Percentiles rank a stretch among this genome's conserved stretches.
Conservation (phyloP, 2,329 filamentous ascomycete genomes). For the Pseudocercospora macadamiae region DNA sequence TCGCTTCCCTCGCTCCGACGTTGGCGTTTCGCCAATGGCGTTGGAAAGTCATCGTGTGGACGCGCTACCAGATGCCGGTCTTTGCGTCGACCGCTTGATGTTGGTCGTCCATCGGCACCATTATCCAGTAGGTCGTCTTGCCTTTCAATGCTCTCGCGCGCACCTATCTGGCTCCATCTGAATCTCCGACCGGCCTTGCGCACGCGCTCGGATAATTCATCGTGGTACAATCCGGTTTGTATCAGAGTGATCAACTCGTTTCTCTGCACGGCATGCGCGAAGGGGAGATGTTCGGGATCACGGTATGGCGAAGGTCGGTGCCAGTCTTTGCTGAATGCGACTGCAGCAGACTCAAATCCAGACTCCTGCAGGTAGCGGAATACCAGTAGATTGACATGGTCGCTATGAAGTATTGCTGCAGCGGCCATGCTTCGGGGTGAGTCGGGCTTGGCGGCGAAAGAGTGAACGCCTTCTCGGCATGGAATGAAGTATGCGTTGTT, state of each 20-base stretch:
- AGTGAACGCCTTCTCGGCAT: background rate
- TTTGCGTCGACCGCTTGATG: slow-evolving; percentile 22
- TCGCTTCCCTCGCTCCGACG: slow-evolving; percentile 37
- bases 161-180: slow-evolving; percentile 30
- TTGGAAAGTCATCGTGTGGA: slow-evolving; percentile 36
- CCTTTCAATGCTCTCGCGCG: slow-evolving; percentile 28
- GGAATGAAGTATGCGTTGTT: background rate
- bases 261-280: slow-evolving; percentile 61
- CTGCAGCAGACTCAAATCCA: slow-evolving; percentile 45
- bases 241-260: slow-evolving; percentile 64
- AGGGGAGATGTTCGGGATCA: slow-evolving; percentile 63
- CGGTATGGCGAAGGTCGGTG: slow-evolving; percentile 46
- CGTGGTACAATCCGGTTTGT: slow-evolving; percentile 62
- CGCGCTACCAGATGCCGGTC: slow-evolving; percentile 23
- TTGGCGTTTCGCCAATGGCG: slow-evolving; percentile 37
- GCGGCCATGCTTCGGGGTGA: slow-evolving; percentile 23
- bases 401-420: slow-evolving; percentile 52
- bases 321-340: slow-evolving; percentile 65
- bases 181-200: slow-evolving; percentile 31
- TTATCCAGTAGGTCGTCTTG: slow-evolving; percentile 21
- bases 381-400: slow-evolving; percentile 71
- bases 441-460: background rate
- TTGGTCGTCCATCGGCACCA: slow-evolving; percentile 16
- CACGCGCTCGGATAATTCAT: slow-evolving; percentile 39
- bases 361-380: slow-evolving; percentile 59